Base-by-base conservation (phyloP, 2,329 filamentous ascomycete species). In the Claviceps maximensis region DNA sequence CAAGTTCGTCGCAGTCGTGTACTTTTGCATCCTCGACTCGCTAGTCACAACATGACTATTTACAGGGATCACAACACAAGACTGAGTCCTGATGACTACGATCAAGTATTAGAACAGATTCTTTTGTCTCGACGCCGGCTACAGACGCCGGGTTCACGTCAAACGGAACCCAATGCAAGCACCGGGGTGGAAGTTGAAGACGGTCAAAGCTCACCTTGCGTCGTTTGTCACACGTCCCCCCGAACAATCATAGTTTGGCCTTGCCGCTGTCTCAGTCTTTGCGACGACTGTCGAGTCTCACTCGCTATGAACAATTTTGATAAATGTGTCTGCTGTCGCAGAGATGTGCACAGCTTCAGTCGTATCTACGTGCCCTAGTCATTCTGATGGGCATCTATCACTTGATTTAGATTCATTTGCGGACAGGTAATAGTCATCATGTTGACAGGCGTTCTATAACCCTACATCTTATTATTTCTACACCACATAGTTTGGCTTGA, bases 261-360 rank as follows among this genome's bases (percentile, higher is more conserved):
- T 0, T 98, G 93, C 66, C 86, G 93, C 2, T 98, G 93, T 65
- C 76, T 98, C 54, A 91, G 88, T 59, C 76, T 97, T 13, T 97
- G 93, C 65, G 93, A 98, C 66, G 93, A 97, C 59, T 97, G 93
- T 65, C 78, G 93, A 33, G 87, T 97, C 38, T 91, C 88, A 45
- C 75, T 97, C 57, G 93, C 93, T 3, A 90, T 95, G 82, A 94
- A 96, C 66, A 97, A 97, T 66, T 97, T 95, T 66, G 88, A 90
- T 58, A 94, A 88, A 64, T 98, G 93, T 65, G 90, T 97, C 41
- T 97, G 91, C 62, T 97, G 93, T 67, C 79, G 93, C 50, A 81
- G 88, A 53, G 86, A 93, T 61, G 89, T 97, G 31, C 80, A 82
- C 53, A 93, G 90, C 52, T 97, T 95, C 68, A 90, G 88, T 59